Evolutionary conservation across 164 flowering plant species (phyloP).

Genomic region (Umbellularia californica): DNA sequence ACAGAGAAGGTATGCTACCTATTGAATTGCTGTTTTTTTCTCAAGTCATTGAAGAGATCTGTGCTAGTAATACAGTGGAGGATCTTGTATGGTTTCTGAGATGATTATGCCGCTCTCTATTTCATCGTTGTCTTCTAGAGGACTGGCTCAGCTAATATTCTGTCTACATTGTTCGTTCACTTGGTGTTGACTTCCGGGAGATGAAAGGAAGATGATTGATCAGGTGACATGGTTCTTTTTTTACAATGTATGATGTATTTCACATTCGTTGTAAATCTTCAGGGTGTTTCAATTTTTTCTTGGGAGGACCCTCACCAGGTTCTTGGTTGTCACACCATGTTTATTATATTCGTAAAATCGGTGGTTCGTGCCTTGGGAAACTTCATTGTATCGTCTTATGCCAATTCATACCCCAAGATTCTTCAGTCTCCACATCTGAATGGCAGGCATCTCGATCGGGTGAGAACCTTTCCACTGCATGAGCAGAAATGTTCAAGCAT

Average conservation of each 20-base stretch:
- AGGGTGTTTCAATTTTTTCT: background rate
- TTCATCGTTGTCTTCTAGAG: background rate
- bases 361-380: background rate
- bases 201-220: background rate
- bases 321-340: background rate
- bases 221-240: background rate
- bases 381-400: background rate
- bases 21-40: background rate
- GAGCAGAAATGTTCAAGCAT: too few relatives aligned
- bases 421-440: background rate
- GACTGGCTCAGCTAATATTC: background rate
- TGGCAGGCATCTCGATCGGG: too few relatives aligned
- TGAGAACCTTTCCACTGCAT: too few relatives aligned
- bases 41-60: background rate
- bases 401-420: background rate
- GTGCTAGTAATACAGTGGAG: background rate
- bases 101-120: background rate
- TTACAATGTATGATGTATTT: background rate
- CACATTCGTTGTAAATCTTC: too few relatives aligned
- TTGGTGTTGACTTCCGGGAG: background rate
- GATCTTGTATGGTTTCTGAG: background rate
- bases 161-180: background rate
- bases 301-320: background rate
- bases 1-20: background rate
- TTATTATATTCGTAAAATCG: too few relatives aligned